A percentile compares a stretch with the other conserved stretches of the same genome.
Conservation (phyloP, 2,329 filamentous ascomycete genomes). For the Aspergillus chevalieri region DNA sequence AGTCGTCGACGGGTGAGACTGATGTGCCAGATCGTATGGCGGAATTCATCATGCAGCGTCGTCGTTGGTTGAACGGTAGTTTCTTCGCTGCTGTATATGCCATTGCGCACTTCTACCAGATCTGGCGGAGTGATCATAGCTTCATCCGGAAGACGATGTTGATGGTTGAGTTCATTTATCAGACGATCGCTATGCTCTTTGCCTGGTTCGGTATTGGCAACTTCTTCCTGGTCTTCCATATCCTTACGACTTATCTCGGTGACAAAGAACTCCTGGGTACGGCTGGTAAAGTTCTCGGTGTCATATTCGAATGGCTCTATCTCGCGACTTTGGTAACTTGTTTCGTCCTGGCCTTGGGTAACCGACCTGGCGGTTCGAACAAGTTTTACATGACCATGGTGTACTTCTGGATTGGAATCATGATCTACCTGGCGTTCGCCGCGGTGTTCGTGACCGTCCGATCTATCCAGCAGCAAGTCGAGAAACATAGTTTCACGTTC, state of each 20-base stretch:
- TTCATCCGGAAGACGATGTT: conserved; percentile 82
- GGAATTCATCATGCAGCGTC: conserved; percentile 89
- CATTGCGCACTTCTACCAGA: conserved; percentile 89
- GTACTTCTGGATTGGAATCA: conserved; percentile 95
- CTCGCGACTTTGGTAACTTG: conserved; percentile 86
- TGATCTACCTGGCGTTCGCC: conserved; percentile 92
- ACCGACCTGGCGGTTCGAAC: conserved; percentile 88
- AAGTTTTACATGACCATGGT: conserved; percentile 95
- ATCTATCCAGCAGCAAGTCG: conserved; percentile 68
- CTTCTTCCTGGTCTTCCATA: conserved; percentile 98
- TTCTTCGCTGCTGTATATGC: conserved; percentile 98
- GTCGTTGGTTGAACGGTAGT: conserved; percentile 94
- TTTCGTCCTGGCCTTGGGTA: conserved; percentile 90
- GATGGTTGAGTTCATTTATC: conserved; percentile 87
- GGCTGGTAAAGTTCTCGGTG: conserved; percentile 71
- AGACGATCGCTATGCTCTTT: conserved; percentile 93
- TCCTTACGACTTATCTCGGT: conserved; percentile 81
- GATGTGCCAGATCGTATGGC: conserved; percentile 93
- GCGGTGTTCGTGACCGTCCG: conserved; percentile 89
- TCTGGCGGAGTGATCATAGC: conserved; percentile 89
- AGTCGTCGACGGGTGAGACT: conserved; percentile 92
- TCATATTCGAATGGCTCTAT: conserved; percentile 95
- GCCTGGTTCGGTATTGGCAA: conserved; percentile 98
- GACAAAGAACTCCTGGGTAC: conserved; percentile 63
- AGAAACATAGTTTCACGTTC: conserved; percentile 59